A percentile compares a stretch with the other conserved stretches of the same genome.
These are phyloP conservation scores for Podochytrium sp. DNA, from an alignment of 192 early-diverging fungal genomes.

Conservation along the genomic window DNA sequence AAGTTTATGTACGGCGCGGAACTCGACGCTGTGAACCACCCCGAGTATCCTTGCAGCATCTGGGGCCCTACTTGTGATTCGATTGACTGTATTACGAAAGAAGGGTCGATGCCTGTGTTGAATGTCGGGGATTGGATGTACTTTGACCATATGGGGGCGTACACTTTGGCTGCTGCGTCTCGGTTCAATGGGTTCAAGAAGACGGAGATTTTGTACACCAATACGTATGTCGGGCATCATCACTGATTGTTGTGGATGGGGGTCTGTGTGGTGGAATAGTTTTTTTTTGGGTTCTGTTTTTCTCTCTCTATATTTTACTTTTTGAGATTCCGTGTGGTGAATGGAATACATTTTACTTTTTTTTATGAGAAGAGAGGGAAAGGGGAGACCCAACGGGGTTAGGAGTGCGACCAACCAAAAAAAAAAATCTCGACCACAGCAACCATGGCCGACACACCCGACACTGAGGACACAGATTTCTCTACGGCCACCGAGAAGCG, in stretches of 20 bases:
- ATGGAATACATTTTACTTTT: neutral
- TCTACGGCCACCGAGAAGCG: neutral
- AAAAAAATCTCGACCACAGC: neutral
- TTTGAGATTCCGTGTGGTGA: neutral
- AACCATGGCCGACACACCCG: neutral
- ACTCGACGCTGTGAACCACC: neutral
- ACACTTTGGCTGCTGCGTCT: slow-evolving; percentile 85
- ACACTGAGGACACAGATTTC: neutral
- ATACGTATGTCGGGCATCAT: slow-evolving; percentile 54
- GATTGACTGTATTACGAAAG: slow-evolving; percentile 86
- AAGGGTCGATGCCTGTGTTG: slow-evolving; percentile 75
- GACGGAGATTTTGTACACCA: slow-evolving; percentile 85
- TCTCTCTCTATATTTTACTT: neutral
- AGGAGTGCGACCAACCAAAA: neutral
- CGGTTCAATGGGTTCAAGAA: slow-evolving; percentile 75
- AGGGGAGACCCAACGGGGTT: neutral
- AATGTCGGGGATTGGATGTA: slow-evolving; percentile 95
- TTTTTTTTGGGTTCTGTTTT: neutral
- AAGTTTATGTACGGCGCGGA: slow-evolving; percentile 38
- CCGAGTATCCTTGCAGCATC: slow-evolving; percentile 60
- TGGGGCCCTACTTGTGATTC: slow-evolving; percentile 99
- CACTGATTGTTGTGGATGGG: neutral
- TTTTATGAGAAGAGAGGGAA: neutral
- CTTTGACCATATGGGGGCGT: slow-evolving; percentile 96
- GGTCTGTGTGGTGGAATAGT: neutral